phyloP scores from a whole-genome alignment of 1,284 basidiomycete species.

The Ceratobasidium sp. region DNA sequence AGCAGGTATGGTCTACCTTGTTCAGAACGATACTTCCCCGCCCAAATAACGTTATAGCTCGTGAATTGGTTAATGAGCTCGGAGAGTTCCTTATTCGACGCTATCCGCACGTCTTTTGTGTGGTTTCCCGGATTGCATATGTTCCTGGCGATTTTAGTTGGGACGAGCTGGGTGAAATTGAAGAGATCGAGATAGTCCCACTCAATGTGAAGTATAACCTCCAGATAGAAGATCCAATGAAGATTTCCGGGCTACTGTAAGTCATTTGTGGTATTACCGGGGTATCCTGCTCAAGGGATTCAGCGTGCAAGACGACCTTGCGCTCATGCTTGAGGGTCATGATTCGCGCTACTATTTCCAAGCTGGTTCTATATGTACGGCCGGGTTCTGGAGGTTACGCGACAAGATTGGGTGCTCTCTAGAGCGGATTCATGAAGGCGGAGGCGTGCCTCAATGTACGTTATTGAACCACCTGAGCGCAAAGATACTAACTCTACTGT shows the following conservation, averaged over 20 bases:
- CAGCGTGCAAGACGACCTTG: constrained; percentile 74
- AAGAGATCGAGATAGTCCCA: constrained; percentile 61
- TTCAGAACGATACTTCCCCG: neutral
- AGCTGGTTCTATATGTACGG: constrained; percentile 69
- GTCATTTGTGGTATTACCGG: constrained; percentile 44
- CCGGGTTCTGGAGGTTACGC: constrained; percentile 73
- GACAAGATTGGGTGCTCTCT: constrained; percentile 78
- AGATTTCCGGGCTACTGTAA: constrained; percentile 62
- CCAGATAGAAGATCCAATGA: constrained; percentile 63
- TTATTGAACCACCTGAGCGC: constrained; percentile 33
- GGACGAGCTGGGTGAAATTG: constrained; percentile 59
- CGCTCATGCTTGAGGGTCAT: constrained; percentile 75
- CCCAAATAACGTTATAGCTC: constrained; percentile 22
- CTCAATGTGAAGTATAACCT: constrained; percentile 61
- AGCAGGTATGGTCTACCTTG: constrained; percentile 32
- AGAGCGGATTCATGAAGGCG: constrained; percentile 73
- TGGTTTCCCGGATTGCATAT: constrained; percentile 54
- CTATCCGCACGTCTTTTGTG: constrained; percentile 61
- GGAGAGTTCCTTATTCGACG: constrained; percentile 41
- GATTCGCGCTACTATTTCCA: constrained; percentile 77
- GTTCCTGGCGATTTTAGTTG: constrained; percentile 54
- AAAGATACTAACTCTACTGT: neutral
- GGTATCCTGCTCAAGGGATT: neutral
- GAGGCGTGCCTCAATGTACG: constrained; percentile 74
- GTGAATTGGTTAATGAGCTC: constrained; percentile 40